Evolutionary conservation across 208 protist species (phyloP), one percentile per base, ranked within the genome.

Genomic region (Endotrypanum monterogeii): DNA sequence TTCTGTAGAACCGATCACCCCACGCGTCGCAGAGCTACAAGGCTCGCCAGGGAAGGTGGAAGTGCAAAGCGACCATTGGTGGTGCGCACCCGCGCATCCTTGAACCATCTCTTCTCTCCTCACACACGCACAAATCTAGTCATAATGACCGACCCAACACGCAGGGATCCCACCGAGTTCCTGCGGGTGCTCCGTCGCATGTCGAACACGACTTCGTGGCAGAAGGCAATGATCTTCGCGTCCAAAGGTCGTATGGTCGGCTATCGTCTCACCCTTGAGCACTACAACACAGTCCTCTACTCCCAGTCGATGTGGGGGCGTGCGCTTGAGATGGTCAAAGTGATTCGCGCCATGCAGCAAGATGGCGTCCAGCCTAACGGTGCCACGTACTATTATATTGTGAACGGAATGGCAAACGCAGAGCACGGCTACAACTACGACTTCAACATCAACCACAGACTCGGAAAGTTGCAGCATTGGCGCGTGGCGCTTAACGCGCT

Each of bases 201-300:
- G 93, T 86, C 88, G 28, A 87, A 92, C 71, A 94, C 88, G 28
- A 89, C 91, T 20, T 96, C 91, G 16, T 97, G 93, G 91, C 93
- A 97, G 72, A 97, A 97, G 78, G 80, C 91, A 28, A 92, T 97
- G 90, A 89, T 94, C 65, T 97, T 97, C 73, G 93, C 91, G 28
- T 85, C 85, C 46, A 95, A 96, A 55, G 93, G 91, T 23, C 91
- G 93, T 61, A 97, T 97, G 93, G 93, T 97, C 18, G 93, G 93
- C 54, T 97, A 96, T 74, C 81, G 90, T 37, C 77, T 97, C 54
- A 93, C 91, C 12, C 86, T 85, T 2, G 89, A 96, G 79, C 93
- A 97, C 78, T 97, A 97, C 87, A 97, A 97, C 80, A 95, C 89
- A 12, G 84, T 96, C 60, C 86, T 97, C 50, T 97, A 93, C 78